phyloP scores from a whole-genome alignment of 164 flowering plant genomes.

The Vitis rotundifolia region DNA sequence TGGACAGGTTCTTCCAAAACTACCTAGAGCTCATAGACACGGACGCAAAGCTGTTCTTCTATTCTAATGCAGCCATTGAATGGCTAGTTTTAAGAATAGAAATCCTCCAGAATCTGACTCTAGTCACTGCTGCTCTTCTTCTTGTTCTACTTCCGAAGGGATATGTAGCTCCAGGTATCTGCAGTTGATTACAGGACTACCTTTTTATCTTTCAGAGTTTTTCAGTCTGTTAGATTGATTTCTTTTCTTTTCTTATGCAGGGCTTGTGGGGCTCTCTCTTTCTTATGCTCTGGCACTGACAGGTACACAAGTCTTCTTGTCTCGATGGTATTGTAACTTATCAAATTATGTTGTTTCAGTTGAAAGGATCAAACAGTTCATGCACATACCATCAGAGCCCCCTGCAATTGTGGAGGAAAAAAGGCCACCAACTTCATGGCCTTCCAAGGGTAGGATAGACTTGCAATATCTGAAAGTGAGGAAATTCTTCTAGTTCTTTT shows the following conservation, averaged over 20 bases:
- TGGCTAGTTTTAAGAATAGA: conserved; percentile 81
- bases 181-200: neutral
- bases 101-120: conserved; percentile 66
- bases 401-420: conserved; percentile 60
- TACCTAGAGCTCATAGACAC: conserved; percentile 64
- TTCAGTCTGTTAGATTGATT: neutral
- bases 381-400: conserved; percentile 76
- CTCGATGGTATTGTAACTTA: conserved; percentile 66
- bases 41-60: conserved; percentile 71
- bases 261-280: conserved; percentile 85
- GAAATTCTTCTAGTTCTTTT: neutral
- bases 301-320: conserved; percentile 52
- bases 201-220: neutral
- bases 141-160: conserved; percentile 64
- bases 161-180: conserved; percentile 59
- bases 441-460: conserved; percentile 66
- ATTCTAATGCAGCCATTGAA: conserved; percentile 71
- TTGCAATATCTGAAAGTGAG: conserved; percentile 25
- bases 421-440: conserved; percentile 82
- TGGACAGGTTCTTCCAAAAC: conserved; percentile 48
- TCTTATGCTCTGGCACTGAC: conserved; percentile 76
- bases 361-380: conserved; percentile 87
- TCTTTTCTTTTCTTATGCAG: conserved; percentile 33
- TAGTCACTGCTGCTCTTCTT: conserved; percentile 61
- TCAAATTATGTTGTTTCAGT: conserved; percentile 72